These are phyloP conservation scores for Pleurotus giganteus DNA, from an alignment of 768 basidiomycete genomes.

Conservation along the genomic window DNA sequence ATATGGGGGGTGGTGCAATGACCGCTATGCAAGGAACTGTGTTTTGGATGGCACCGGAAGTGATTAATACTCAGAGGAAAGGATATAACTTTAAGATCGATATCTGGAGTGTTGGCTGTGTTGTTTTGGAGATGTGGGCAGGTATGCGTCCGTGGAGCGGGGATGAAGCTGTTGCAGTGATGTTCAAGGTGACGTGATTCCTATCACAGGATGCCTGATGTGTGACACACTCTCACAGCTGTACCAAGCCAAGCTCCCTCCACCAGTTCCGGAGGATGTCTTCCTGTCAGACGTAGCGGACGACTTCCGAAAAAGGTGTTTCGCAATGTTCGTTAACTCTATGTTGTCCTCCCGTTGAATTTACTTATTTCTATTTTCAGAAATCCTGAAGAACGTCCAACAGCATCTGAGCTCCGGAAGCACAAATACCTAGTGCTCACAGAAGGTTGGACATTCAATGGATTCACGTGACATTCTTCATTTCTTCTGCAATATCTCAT, in stretches of 20 bases:
- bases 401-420: conserved; percentile 70
- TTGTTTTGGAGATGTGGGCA: conserved; percentile 99
- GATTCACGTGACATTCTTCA: conserved; percentile 42
- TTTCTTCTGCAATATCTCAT: conserved; percentile 12
- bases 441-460: conserved; percentile 73
- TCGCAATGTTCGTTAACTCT: conserved; percentile 67
- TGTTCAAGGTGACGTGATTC: conserved; percentile 77
- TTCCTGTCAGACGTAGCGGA: conserved; percentile 70
- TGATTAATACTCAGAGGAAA: conserved; percentile 81
- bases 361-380: conserved; percentile 33
- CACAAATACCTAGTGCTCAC: conserved; percentile 79
- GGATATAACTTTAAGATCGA: conserved; percentile 98
- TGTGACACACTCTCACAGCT: conserved; percentile 44
- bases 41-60: conserved; percentile 99
- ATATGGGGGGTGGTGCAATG: conserved; percentile 77
- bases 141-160: conserved; percentile 94
- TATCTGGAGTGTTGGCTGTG: conserved; percentile 98
- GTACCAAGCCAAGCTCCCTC: conserved; percentile 79
- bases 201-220: not conserved
- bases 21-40: conserved; percentile 98
- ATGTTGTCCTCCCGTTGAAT: not conserved
- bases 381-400: conserved; percentile 82
- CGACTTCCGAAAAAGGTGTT: conserved; percentile 87
- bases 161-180: conserved; percentile 86
- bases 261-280: conserved; percentile 87